A percentile compares a stretch with the other conserved stretches of the same genome.
Conservation (phyloP, 176 grass and related monocot genomes). For the Dactylis glomerata region DNA sequence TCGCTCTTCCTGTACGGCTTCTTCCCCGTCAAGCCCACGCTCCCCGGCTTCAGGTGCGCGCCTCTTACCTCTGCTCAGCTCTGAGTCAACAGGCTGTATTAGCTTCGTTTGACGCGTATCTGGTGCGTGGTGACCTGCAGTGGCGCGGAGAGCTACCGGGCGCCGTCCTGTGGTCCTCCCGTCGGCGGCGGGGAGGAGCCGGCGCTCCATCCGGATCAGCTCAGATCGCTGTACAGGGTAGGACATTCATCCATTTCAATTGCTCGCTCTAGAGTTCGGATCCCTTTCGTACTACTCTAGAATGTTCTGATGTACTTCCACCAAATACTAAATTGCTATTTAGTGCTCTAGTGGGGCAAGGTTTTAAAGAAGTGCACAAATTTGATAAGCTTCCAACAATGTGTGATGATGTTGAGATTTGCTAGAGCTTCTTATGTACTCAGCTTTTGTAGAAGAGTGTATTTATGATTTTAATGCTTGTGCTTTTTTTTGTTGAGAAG, state of each 20-base stretch:
- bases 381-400: not conserved
- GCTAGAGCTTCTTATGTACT: not conserved
- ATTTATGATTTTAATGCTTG: not conserved
- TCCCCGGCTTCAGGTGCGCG: constrained; percentile 71
- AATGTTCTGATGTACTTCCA: not conserved
- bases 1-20: constrained; percentile 73
- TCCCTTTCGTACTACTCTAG: not conserved
- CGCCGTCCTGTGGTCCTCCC: constrained; percentile 54
- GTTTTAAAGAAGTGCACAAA: not conserved
- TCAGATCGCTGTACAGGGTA: constrained; percentile 76
- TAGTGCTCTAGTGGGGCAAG: not conserved
- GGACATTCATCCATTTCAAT: not conserved
- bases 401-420: not conserved
- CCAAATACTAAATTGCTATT: not conserved
- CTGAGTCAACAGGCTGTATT: not conserved
- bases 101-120: not conserved
- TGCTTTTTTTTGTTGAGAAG: no score
- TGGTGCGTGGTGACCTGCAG: constrained; percentile 36
- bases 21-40: constrained; percentile 89
- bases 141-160: constrained; percentile 72
- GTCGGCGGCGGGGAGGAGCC: constrained; percentile 6
- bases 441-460: not conserved
- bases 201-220: constrained; percentile 45
- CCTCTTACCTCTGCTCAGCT: not conserved
- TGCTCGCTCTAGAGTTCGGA: not conserved